These are phyloP conservation scores for Imleria badia DNA, from an alignment of 768 basidiomycete species.

Conservation along the genomic window DNA sequence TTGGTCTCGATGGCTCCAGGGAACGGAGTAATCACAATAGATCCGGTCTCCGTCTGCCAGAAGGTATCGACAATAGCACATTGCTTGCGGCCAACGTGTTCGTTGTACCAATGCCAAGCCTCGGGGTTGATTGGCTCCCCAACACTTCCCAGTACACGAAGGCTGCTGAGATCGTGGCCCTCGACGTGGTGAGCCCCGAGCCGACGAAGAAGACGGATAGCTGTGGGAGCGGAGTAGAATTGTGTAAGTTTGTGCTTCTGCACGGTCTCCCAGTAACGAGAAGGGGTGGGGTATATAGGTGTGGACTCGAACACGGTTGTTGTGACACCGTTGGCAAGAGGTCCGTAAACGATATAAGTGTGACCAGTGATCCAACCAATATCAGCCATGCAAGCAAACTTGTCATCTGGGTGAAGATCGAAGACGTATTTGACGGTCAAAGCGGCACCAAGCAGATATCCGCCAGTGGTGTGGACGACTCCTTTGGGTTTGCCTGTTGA, in stretches of 20 bases:
- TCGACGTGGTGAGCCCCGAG: conserved; percentile 87
- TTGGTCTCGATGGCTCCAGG: conserved; percentile 96
- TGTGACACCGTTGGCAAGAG: conserved; percentile 80
- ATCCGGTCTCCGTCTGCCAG: conserved; percentile 99
- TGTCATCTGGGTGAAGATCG: conserved; percentile 95
- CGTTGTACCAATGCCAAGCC: conserved; percentile 99
- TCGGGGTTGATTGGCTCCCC: conserved; percentile 99
- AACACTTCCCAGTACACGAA: conserved; percentile 89
- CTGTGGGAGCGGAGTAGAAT: conserved; percentile 92
- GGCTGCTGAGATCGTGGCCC: conserved; percentile 71
- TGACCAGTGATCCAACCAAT: conserved; percentile 99
- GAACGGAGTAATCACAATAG: conserved; percentile 92
- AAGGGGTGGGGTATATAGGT: conserved; percentile 93
- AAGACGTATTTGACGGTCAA: conserved; percentile 97
- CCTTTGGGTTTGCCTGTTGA: conserved; percentile 97
- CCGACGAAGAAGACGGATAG: conserved; percentile 87
- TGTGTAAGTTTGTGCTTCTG: conserved; percentile 93
- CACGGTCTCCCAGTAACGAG: conserved; percentile 96
- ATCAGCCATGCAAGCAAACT: conserved; percentile 98
- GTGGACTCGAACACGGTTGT: conserved; percentile 95
- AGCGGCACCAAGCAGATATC: conserved; percentile 90
- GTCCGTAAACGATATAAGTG: conserved; percentile 96
- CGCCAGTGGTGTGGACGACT: conserved; percentile 86
- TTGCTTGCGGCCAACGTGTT: conserved; percentile 83
- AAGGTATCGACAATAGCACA: conserved; percentile 95